Evolutionary conservation across 768 basidiomycete species (phyloP), one percentile per base, ranked within the genome.

Genomic region (Xanthoconium stramineum): DNA sequence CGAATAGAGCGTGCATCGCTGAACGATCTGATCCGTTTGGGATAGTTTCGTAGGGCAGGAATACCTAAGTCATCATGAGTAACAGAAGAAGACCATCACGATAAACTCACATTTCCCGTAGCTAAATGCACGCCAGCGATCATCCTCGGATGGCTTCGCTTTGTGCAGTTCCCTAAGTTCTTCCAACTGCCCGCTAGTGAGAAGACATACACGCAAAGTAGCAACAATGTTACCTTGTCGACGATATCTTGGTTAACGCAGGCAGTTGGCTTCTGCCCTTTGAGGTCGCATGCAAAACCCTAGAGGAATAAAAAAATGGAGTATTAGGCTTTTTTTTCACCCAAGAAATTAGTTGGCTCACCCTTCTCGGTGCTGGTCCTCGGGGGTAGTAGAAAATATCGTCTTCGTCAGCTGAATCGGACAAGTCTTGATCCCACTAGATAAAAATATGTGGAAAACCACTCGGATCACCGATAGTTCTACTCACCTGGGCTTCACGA

Each of bases 161-260:
- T 80, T 76, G 65, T 93, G 87, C 3, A 92, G 73, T 13, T 78
- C 72, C 73, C 76, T 80, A 6, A 93, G 79, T 65, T 89, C 84
- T 59, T 81, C 72, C 13, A 93, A 74, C 90, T 92, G 29, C 14
- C 24, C 28, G 32, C 61, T 8, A 38, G 43, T 55, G 29, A 57
- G 47, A 35, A 29, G 47, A 42, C 17, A 28, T 29, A 33, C 7
- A 38, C 10, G 8, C 43, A 56, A 48, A 32, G 11, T 30, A 1
- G n/a, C 13, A 32, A 39, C 17, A 47, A 14, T 14, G 65, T 28
- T 59, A 83, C 89, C 78, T 89, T 89, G 64, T 86, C 84, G 33
- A 90, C 78, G 46, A 93, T 80, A 61, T 86, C 81, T 66, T 91
- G 85, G 64, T 93, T 93, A 4, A 76, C 75, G 55, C 82, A 84